Percentiles rank a stretch among this genome's conserved stretches.
Conservation (phyloP, 2,329 filamentous ascomycete genomes). For the Trichoderma guizhouense region DNA sequence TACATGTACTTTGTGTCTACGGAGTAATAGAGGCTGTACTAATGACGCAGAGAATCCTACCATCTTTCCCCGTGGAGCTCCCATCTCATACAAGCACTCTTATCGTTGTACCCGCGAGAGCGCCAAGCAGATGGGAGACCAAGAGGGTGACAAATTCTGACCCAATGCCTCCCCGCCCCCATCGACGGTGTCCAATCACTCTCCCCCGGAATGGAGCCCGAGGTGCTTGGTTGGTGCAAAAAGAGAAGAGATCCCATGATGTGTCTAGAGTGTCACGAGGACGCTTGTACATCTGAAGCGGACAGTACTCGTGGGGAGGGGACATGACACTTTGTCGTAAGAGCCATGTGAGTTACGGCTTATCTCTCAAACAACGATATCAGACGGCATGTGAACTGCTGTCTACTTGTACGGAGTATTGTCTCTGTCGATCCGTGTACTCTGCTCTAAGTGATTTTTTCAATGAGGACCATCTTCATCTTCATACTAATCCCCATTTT, state of each 20-base stretch:
- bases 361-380: not conserved
- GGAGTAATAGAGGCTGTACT: not conserved
- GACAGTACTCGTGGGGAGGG: not conserved
- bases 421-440: not conserved
- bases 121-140: not conserved
- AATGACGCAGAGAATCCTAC: not conserved
- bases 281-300: not conserved
- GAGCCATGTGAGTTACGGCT: not conserved
- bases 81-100: not conserved
- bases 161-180: not conserved
- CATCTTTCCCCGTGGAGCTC: not conserved
- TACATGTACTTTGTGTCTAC: not conserved
- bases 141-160: slow-evolving; percentile 2
- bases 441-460: not conserved
- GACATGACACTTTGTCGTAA: not conserved
- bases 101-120: not conserved
- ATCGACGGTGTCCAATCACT: slow-evolving; percentile 13
- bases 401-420: not conserved
- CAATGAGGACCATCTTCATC: not conserved
- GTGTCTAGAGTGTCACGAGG: not conserved
- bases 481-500: not conserved
- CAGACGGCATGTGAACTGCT: not conserved
- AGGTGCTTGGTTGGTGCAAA: not conserved
- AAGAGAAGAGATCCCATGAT: not conserved
- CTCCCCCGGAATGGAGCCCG: not conserved